Percentiles rank a stretch among this genome's conserved stretches.
phyloP scores from a whole-genome alignment of 2,329 filamentous ascomycete genomes.

The Penicillium sp. region DNA sequence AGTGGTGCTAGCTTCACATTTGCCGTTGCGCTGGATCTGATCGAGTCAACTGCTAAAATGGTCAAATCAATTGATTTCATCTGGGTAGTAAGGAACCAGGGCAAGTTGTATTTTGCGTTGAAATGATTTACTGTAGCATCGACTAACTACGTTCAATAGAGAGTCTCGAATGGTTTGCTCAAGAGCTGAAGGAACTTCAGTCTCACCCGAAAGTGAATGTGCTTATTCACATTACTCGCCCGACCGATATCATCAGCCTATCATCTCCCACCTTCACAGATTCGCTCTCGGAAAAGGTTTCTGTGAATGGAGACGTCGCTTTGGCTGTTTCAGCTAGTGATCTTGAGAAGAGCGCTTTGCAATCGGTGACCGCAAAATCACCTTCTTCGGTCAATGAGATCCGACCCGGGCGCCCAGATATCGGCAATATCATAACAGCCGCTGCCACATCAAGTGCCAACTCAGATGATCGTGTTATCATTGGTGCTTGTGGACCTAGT shows the following conservation, averaged over 20 bases:
- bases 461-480: background rate
- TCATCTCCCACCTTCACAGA: background rate
- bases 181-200: slow-evolving; percentile 9
- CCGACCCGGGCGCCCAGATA: slow-evolving; percentile 5
- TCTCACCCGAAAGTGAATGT: slow-evolving; percentile 5
- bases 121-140: background rate
- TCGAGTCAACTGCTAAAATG: background rate
- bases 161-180: slow-evolving; percentile 6
- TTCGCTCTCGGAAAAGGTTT: background rate
- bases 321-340: background rate
- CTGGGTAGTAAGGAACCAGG: slow-evolving; percentile 2
- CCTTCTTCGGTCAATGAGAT: background rate
- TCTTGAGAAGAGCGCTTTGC: background rate
- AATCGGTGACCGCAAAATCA: background rate
- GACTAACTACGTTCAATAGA: background rate
- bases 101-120: background rate
- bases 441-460: background rate
- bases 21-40: slow-evolving; percentile 14
- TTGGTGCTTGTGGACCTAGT: slow-evolving; percentile 10
- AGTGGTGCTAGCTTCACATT: slow-evolving; percentile 18
- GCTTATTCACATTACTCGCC: slow-evolving; percentile 4
- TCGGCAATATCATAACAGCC: background rate
- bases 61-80: slow-evolving; percentile 12
- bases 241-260: background rate
- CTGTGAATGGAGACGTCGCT: background rate